Conservation (phyloP, 495 filamentous ascomycete genomes). For the Rhypophila decipiens region DNA sequence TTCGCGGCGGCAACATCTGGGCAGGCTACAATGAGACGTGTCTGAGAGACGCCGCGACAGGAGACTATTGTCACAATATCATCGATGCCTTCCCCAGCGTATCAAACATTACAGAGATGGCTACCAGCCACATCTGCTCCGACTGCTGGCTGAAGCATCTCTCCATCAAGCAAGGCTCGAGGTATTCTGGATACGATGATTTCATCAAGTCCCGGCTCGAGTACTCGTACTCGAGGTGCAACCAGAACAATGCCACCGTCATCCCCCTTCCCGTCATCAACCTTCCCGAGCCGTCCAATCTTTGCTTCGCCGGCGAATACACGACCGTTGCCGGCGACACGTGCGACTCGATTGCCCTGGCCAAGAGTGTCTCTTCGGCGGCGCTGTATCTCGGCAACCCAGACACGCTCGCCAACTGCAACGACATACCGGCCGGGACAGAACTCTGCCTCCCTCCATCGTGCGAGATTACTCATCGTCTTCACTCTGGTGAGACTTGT, state of each 20-base stretch:
- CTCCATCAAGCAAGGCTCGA: slow-evolving; percentile 13
- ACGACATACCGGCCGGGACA: neutral
- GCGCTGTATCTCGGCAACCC: slow-evolving; percentile 10
- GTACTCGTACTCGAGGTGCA: neutral
- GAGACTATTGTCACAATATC: slow-evolving; percentile 7
- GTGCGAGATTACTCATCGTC: neutral
- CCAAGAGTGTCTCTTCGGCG: slow-evolving; percentile 17
- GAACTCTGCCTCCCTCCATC: slow-evolving; percentile 2
- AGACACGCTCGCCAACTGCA: slow-evolving; percentile 5
- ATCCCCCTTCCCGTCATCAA: neutral
- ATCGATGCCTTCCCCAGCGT: slow-evolving; percentile 9
- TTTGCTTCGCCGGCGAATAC: slow-evolving; percentile 16
- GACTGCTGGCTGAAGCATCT: slow-evolving; percentile 12
- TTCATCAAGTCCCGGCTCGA: neutral
- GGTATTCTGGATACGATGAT: slow-evolving; percentile 16
- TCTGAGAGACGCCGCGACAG: slow-evolving; percentile 6
- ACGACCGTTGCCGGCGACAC: slow-evolving; percentile 18
- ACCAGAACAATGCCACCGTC: neutral
- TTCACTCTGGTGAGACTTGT: slow-evolving; percentile 1
- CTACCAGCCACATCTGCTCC: slow-evolving; percentile 14
- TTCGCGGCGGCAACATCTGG: neutral
- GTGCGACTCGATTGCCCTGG: slow-evolving; percentile 18
- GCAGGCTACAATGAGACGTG: slow-evolving; percentile 18
- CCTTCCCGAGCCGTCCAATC: neutral
- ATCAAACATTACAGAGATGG: slow-evolving; percentile 8